These are phyloP conservation scores for Auriscalpium vulgare DNA, from an alignment of 768 basidiomycete genomes.

Conservation along the genomic window DNA sequence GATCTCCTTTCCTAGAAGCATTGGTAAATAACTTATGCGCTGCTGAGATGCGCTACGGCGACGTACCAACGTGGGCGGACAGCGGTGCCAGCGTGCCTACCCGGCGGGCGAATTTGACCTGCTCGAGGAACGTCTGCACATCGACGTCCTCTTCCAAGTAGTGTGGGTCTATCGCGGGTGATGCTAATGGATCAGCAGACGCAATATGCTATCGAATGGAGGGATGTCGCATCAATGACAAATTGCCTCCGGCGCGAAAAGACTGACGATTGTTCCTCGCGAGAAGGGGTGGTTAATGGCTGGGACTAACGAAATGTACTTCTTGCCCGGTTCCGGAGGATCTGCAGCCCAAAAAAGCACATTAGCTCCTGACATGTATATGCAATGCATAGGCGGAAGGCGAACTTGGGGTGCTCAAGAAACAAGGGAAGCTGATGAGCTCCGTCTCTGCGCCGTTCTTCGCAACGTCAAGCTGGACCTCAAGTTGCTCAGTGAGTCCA, in stretches of 20 bases:
- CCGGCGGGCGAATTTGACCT: conserved; percentile 22
- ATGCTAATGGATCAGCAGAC: conserved; percentile 21
- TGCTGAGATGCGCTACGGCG: too few species aligned
- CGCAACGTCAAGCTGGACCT: conserved; percentile 28
- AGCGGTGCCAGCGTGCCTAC: conserved; percentile 19
- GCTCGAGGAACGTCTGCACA: conserved; percentile 22
- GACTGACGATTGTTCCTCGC: conserved; percentile 39
- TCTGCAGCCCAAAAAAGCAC: conserved; percentile 15
- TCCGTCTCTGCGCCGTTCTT: conserved; percentile 24
- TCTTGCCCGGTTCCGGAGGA: conserved; percentile 30
- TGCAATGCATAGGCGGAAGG: background rate
- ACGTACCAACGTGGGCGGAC: conserved; percentile 19
- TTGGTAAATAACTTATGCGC: background rate
- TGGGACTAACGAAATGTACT: conserved; percentile 31
- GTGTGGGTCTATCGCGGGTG: conserved; percentile 25
- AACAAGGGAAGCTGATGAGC: conserved; percentile 24
- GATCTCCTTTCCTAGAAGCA: conserved; percentile 18
- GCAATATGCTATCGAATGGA: conserved; percentile 20
- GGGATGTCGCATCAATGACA: background rate
- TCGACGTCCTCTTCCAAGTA: conserved; percentile 27
- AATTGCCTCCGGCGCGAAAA: background rate
- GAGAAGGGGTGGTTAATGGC: conserved; percentile 39
- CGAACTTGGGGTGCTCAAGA: conserved; percentile 20
- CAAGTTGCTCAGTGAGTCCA: conserved; percentile 32
- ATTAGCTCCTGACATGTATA: background rate